Evolutionary conservation across 148 eudicot genomes (phyloP).

Genomic region (Cornus controversa): DNA sequence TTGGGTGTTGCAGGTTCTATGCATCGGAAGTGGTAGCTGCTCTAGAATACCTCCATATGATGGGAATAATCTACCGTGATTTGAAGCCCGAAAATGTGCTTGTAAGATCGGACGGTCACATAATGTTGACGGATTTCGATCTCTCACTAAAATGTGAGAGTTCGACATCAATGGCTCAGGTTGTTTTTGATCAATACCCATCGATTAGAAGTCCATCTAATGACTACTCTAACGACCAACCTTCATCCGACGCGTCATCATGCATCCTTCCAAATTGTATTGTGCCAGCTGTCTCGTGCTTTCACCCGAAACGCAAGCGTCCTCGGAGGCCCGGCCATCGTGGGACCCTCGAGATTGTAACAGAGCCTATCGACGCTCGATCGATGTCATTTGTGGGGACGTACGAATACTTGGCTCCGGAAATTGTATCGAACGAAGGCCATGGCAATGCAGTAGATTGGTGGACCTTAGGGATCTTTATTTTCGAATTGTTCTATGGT

Average conservation of each 20-base stretch:
- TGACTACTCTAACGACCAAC: background rate
- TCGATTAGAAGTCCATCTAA: background rate
- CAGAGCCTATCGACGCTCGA: conserved; percentile 49
- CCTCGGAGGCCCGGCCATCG: background rate
- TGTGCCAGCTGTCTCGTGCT: conserved; percentile 30
- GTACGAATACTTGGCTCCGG: conserved; percentile 54
- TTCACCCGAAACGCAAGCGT: conserved; percentile 12
- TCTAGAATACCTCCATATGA: conserved; percentile 57
- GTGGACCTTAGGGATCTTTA: conserved; percentile 58
- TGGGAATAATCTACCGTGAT: conserved; percentile 48
- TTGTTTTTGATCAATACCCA: conserved; percentile 13
- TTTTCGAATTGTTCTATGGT: conserved; percentile 44
- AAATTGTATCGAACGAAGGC: conserved; percentile 47
- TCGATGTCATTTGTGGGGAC: conserved; percentile 61
- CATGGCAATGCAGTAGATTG: conserved; percentile 58
- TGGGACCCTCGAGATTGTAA: conserved; percentile 26
- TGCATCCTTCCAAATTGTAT: conserved; percentile 36
- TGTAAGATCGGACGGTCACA: conserved; percentile 46
- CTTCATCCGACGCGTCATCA: conserved; percentile 4
- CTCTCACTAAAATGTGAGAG: conserved; percentile 43
- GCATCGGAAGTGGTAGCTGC: conserved; percentile 55
- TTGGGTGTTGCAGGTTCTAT: conserved; percentile 36
- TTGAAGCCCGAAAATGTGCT: conserved; percentile 56
- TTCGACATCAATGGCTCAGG: conserved; percentile 25
- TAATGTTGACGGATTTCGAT: conserved; percentile 52